phyloP scores from a whole-genome alignment of 257 asterid species.

The Solanum okadae region DNA sequence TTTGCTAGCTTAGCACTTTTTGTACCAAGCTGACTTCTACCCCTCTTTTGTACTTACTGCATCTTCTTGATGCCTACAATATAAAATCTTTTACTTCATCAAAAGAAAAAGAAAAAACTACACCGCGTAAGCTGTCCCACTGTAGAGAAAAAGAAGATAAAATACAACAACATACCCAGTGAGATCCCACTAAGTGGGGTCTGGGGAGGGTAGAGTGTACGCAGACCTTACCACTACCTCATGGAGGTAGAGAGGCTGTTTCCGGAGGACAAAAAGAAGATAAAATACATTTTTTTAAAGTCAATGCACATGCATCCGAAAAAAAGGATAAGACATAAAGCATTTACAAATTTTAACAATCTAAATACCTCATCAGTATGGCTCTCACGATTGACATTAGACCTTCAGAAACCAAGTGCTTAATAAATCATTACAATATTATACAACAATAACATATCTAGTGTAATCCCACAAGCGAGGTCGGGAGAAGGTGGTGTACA shows the following conservation, averaged over 20 bases:
- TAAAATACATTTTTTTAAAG: not conserved
- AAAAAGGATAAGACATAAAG: not conserved
- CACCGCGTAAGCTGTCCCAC: not conserved
- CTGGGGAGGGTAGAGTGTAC: too few species aligned
- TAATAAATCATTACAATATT: not conserved
- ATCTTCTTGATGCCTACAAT: not conserved
- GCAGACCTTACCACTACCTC: too few species aligned
- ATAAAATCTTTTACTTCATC: not conserved
- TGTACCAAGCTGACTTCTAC: not conserved
- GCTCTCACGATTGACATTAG: not conserved
- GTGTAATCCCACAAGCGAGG: not conserved
- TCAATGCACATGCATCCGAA: not conserved
- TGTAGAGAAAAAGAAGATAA: not conserved
- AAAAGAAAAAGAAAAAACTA: not conserved
- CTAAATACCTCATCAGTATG: not conserved
- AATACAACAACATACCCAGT: too few species aligned
- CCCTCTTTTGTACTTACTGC: not conserved
- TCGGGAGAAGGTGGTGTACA: not conserved
- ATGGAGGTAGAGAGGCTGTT: too few species aligned
- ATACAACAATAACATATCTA: not conserved
- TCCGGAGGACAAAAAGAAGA: not conserved
- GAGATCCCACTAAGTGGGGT: too few species aligned
- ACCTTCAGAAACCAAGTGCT: not conserved
- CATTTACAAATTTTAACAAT: not conserved
- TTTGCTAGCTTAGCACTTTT: not conserved